These are phyloP conservation scores for Aspergillus sp. DNA, from an alignment of 2,329 filamentous ascomycete species.

Conservation along the genomic window DNA sequence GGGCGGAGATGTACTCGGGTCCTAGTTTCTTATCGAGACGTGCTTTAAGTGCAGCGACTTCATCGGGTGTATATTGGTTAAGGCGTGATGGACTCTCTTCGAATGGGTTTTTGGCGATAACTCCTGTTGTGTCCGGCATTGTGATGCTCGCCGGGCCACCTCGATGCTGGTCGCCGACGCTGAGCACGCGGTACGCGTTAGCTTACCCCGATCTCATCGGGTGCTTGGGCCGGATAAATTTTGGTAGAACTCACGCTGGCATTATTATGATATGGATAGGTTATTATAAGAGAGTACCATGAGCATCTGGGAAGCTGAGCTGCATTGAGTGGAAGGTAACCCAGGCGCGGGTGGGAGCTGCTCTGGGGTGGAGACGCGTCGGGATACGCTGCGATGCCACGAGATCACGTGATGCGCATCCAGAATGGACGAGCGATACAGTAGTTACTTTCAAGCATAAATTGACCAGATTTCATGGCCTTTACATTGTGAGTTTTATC, in stretches of 20 bases:
- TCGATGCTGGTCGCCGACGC: slow-evolving; percentile 69
- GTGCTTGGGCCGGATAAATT: background rate
- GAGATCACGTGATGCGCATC: slow-evolving; percentile 31
- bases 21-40: slow-evolving; percentile 91
- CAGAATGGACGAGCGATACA: background rate
- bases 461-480: background rate
- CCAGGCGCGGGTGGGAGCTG: background rate
- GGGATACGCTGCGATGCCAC: slow-evolving; percentile 26
- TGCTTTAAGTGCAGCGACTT: slow-evolving; percentile 84
- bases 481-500: background rate
- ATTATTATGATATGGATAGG: slow-evolving; percentile 32
- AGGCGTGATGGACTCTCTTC: slow-evolving; percentile 68
- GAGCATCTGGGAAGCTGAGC: background rate
- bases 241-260: slow-evolving; percentile 45
- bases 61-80: slow-evolving; percentile 79
- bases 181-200: slow-evolving; percentile 38
- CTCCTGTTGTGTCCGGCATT: slow-evolving; percentile 32
- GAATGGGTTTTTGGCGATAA: slow-evolving; percentile 69
- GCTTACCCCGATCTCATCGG: slow-evolving; percentile 8
- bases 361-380: slow-evolving; percentile 20
- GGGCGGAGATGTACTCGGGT: slow-evolving; percentile 89
- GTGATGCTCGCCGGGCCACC: slow-evolving; percentile 42
- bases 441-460: background rate
- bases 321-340: background rate
- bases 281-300: slow-evolving; percentile 7